Base-by-base conservation (phyloP, 2,329 filamentous ascomycete genomes). In the Pezicula carpinea region DNA sequence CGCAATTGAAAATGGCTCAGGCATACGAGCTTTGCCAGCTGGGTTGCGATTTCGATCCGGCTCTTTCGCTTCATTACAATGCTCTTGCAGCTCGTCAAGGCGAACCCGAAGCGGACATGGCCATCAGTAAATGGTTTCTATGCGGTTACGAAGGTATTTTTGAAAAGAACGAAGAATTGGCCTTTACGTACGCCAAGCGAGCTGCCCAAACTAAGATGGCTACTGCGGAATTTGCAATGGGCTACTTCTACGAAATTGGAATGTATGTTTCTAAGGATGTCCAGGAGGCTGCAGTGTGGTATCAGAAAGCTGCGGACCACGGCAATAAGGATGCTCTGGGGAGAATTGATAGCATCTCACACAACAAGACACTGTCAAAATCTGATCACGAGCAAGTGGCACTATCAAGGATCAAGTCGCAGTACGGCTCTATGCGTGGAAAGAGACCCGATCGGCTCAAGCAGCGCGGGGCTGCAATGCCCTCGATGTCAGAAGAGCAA, bases 91-190 rank as follows among this genome's bases (percentile, higher is more conserved):
- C 93, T 11, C 84, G 87, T 54, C 93, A 97, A 69, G 92, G 91
- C 15, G 90, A 97, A 59, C 76, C 90, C 0, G 93, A 99, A 65
- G 93, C 92, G 0, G 90, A 96, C 50, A 87, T 99, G 69, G 90
- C 92, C 22, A 90, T 99, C 51, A 97, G 92, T 68, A 93, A 96
- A 67, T 99, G 93, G 93, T 99, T 97, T 64, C 76, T 99, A 22
- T 97, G 95, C 61, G 93, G 93, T 3, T 91, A 93, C 55, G 92
- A 97, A 56, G 86, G 85, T 18, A 77, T 95, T 6, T 96, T 99
- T 62, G 80, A 88, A 50, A 97, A 97, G 75, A 97, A 96, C 60
- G 93, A 99, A 67, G 87, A 92, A 63, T 72, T 97, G 41, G 92
- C 93, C 6, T 99, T 88, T 68, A 85, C 82, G 43, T 97, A 96